Conservation (phyloP, 371 early-diverging fungal species). For the Lichtheimia ramosa region DNA sequence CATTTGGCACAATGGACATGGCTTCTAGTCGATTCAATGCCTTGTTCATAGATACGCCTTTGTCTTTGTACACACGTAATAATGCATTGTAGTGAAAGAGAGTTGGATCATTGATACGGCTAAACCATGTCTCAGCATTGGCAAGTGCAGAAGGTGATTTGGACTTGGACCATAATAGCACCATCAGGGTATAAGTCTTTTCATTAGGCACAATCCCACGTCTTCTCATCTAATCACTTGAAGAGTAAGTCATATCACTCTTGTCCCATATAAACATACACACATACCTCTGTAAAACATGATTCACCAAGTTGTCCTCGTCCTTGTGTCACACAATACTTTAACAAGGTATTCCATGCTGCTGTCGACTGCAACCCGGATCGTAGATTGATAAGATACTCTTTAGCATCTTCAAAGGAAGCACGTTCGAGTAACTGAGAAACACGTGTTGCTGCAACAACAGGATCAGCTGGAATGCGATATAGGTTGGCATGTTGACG, state of each 20-base stretch:
- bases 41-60: slow-evolving; percentile 8
- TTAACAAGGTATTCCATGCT: slow-evolving; percentile 13
- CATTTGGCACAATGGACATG: neutral
- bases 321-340: slow-evolving; percentile 9
- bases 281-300: slow-evolving; percentile 10
- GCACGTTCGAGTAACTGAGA: slow-evolving; percentile 4
- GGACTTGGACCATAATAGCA: slow-evolving; percentile 21
- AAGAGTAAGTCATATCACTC: neutral
- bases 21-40: slow-evolving; percentile 9
- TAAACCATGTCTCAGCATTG: slow-evolving; percentile 19
- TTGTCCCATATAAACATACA: neutral
- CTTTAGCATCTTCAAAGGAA: slow-evolving; percentile 10
- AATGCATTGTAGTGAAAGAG: slow-evolving; percentile 31
- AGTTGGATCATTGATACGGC: slow-evolving; percentile 10
- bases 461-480: slow-evolving; percentile 11
- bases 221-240: slow-evolving; percentile 28
- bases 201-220: slow-evolving; percentile 32
- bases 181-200: slow-evolving; percentile 31
- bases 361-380: slow-evolving; percentile 13
- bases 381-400: slow-evolving; percentile 8
- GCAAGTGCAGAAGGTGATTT: slow-evolving; percentile 22
- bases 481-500: slow-evolving; percentile 4
- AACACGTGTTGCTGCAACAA: slow-evolving; percentile 11
- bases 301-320: slow-evolving; percentile 7
- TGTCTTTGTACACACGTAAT: slow-evolving; percentile 19